Percentiles rank a stretch among this genome's conserved stretches.
Conservation (phyloP, 768 basidiomycete species). For the Pulveroboletus sp. region DNA sequence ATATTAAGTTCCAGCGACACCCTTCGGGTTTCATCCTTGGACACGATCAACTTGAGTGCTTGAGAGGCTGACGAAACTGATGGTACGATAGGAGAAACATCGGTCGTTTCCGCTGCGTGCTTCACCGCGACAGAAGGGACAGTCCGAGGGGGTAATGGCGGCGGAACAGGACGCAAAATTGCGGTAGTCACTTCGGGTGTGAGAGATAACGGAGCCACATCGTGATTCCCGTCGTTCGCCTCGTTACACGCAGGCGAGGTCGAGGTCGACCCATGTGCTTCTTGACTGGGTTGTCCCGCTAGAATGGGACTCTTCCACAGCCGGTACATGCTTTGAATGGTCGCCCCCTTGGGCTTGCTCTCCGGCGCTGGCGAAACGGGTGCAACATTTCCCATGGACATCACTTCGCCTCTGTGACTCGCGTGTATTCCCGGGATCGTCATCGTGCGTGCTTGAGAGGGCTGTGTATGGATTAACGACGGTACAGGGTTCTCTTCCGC, state of each 20-base stretch:
- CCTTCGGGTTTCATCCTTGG: slow-evolving; percentile 39
- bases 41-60: slow-evolving; percentile 54
- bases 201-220: slow-evolving; percentile 29
- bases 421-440: slow-evolving; percentile 85
- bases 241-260: slow-evolving; percentile 10
- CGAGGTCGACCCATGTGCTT: slow-evolving; percentile 8
- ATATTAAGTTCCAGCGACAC: slow-evolving; percentile 21
- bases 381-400: slow-evolving; percentile 78
- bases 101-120: slow-evolving; percentile 25
- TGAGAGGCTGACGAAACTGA: slow-evolving; percentile 44
- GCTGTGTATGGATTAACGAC: slow-evolving; percentile 68
- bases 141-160: slow-evolving; percentile 43
- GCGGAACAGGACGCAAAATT: slow-evolving; percentile 31
- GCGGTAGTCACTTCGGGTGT: slow-evolving; percentile 19
- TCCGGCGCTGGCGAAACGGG: slow-evolving; percentile 40
- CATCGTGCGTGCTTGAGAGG: slow-evolving; percentile 72
- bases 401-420: slow-evolving; percentile 78
- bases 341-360: slow-evolving; percentile 42
- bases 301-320: slow-evolving; percentile 61
- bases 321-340: slow-evolving; percentile 67
- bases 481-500: slow-evolving; percentile 29
- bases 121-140: slow-evolving; percentile 31
- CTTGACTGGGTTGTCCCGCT: slow-evolving; percentile 25
- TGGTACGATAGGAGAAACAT: slow-evolving; percentile 18
- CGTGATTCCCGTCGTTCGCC: slow-evolving; percentile 24